Base-by-base conservation (phyloP, 139 green algal genomes). In the Picochlorum sp. region DNA sequence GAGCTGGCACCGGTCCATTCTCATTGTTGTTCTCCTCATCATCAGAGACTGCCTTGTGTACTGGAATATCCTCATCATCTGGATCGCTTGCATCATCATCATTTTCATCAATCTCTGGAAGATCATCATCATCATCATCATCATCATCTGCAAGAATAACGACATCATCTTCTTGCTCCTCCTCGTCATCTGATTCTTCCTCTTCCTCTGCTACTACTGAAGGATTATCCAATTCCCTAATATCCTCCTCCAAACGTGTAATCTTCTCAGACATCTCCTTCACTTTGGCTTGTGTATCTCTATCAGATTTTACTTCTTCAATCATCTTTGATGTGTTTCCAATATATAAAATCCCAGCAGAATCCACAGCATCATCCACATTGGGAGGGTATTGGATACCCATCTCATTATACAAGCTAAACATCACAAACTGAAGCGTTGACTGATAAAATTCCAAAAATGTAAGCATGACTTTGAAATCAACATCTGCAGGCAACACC, bases 401-500 rank as follows among this genome's bases (percentile, higher is more conserved):
- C 34, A 91, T 74, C 5, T 65, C 74, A 71, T 97, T 83, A 85
- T 98, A 99, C 30, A 99, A 86, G 71, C 95, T 95, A 83, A 90
- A 97, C 77, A 95, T 89, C 24, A 97, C 87, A 77, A 98, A 98
- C 62, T 68, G 62, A 7, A 44, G 23, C 7, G 26, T 63, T 5
- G 85, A 92, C 41, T 82, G 64, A 81, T 98, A 96, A 64, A 98
- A 96, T 74, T 99, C 94, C 67, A 98, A 81, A 82, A 98, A 99
- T 26, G 93, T 98, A 8, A 95, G 65, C 91, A 99, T 98, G 26
- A 99, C 92, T 4, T 82, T 76, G 81, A 90, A 98, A 81, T 99
- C 94, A 31, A 99, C 92, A 67, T 99, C 93, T 14, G 70, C 57
- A 18, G 92, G 91, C 63, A 98, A 68, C 52, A 93, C 81, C 77